phyloP scores from a whole-genome alignment of 169 alveolate genomes.

The Besnoitia besnoiti region DNA sequence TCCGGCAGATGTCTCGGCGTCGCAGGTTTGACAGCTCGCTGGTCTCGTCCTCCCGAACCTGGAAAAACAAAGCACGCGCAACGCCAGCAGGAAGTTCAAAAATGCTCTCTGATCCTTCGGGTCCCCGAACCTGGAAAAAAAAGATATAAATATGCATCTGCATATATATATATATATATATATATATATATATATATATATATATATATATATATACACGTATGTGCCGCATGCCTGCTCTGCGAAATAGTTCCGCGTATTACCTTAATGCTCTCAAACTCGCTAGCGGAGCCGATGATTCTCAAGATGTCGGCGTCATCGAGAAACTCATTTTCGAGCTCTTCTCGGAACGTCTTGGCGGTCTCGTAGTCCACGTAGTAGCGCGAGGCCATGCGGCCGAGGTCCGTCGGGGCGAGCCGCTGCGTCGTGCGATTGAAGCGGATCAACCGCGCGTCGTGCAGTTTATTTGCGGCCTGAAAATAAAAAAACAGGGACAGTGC shows the following conservation, averaged over 20 bases:
- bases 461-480: conserved; percentile 43
- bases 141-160: background rate
- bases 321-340: conserved; percentile 28
- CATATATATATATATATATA: too few relatives aligned
- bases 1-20: conserved; percentile 17
- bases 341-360: conserved; percentile 56
- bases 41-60: conserved; percentile 41
- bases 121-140: too few relatives aligned
- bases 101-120: too few relatives aligned
- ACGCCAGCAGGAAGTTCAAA: background rate
- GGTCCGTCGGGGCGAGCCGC: conserved; percentile 82
- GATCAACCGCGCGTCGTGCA: conserved; percentile 61
- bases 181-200: too few relatives aligned
- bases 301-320: conserved; percentile 54
- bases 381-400: conserved; percentile 88
- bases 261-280: conserved; percentile 67
- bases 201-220: too few relatives aligned
- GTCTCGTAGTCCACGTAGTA: conserved; percentile 89
- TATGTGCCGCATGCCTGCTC: too few relatives aligned
- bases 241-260: too few relatives aligned
- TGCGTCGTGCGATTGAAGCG: conserved; percentile 70
- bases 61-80: background rate
- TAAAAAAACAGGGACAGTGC: background rate
- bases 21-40: conserved; percentile 26
- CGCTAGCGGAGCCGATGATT: conserved; percentile 70